A percentile compares a stretch with the other conserved stretches of the same genome.
Conservation (phyloP, 2,329 filamentous ascomycete species). For the Bertia moriformis region DNA sequence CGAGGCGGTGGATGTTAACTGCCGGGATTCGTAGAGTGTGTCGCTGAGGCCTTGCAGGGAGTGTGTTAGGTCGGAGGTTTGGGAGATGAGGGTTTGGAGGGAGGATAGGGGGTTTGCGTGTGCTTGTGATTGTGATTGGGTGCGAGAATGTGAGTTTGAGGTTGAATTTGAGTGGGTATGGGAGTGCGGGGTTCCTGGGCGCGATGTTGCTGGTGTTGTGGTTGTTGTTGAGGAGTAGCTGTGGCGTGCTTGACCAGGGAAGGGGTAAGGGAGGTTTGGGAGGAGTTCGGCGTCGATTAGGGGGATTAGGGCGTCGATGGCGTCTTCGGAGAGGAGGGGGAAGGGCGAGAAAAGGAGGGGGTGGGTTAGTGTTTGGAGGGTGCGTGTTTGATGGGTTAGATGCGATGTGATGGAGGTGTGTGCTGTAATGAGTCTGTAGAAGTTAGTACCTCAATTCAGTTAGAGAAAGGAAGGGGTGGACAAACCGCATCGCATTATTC, state of each 20-base stretch:
- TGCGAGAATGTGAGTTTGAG: constrained; percentile 10
- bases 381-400: constrained; percentile 43
- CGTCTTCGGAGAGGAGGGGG: constrained; percentile 31
- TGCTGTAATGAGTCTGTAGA: constrained; percentile 35
- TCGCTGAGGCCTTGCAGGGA: constrained; percentile 44
- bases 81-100: constrained; percentile 25
- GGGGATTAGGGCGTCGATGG: constrained; percentile 39
- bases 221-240: no score
- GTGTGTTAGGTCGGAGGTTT: constrained; percentile 30
- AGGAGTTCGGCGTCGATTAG: constrained; percentile 34
- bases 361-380: constrained; percentile 39
- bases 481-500: constrained; percentile 36
- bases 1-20: constrained; percentile 39
- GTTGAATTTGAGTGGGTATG: no score
- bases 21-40: constrained; percentile 46
- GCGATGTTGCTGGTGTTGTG: constrained; percentile 6
- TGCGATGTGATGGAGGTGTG: constrained; percentile 43
- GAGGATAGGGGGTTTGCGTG: constrained; percentile 17
- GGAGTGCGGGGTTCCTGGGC: constrained; percentile 5
- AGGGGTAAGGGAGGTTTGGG: constrained; percentile 27
- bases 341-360: constrained; percentile 41
- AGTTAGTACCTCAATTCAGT: background rate
- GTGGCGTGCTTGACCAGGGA: constrained; percentile 4
- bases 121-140: no score
- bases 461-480: constrained; percentile 1